Conservation (phyloP, 352 stramenopile genomes). For the Lagenidium giganteum region DNA sequence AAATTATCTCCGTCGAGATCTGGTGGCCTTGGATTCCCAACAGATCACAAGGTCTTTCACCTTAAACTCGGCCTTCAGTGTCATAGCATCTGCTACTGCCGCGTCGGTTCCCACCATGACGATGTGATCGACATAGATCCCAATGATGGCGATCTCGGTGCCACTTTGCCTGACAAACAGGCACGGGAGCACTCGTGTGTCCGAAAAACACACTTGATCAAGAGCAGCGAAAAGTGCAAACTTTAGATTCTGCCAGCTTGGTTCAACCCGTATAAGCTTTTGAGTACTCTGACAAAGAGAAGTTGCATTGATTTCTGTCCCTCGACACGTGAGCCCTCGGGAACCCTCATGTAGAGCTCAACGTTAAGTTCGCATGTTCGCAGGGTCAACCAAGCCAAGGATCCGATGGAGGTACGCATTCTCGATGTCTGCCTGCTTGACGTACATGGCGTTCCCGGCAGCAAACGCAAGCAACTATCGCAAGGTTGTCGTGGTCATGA, state of each 20-base stretch:
- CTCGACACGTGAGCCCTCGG: constrained; percentile 14
- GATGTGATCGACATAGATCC: too few relatives aligned
- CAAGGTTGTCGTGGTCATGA: constrained; percentile 17
- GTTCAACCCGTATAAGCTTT: constrained; percentile 10
- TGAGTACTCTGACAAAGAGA: constrained; percentile 7
- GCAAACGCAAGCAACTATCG: constrained; percentile 14
- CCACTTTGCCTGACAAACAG: too few relatives aligned
- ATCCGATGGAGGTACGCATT: constrained; percentile 11
- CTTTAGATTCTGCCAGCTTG: too few relatives aligned
- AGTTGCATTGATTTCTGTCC: constrained; percentile 6
- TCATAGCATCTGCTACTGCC: too few relatives aligned
- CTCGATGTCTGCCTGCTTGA: constrained; percentile 16
- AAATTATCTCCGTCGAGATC: constrained; percentile 11
- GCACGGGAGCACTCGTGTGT: too few relatives aligned
- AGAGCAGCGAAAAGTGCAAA: too few relatives aligned
- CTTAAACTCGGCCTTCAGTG: constrained; percentile 14
- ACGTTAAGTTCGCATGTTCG: too few relatives aligned
- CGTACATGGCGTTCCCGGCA: constrained; percentile 7
- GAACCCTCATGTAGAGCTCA: constrained; percentile 14
- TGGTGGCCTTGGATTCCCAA: constrained; percentile 9
- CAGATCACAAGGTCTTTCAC: constrained; percentile 11
- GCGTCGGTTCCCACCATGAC: too few relatives aligned
- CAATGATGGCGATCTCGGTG: too few relatives aligned
- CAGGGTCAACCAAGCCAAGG: too few relatives aligned
- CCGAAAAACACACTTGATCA: too few relatives aligned